phyloP scores from a whole-genome alignment of 495 filamentous ascomycete genomes.

The Daldinia childiae region DNA sequence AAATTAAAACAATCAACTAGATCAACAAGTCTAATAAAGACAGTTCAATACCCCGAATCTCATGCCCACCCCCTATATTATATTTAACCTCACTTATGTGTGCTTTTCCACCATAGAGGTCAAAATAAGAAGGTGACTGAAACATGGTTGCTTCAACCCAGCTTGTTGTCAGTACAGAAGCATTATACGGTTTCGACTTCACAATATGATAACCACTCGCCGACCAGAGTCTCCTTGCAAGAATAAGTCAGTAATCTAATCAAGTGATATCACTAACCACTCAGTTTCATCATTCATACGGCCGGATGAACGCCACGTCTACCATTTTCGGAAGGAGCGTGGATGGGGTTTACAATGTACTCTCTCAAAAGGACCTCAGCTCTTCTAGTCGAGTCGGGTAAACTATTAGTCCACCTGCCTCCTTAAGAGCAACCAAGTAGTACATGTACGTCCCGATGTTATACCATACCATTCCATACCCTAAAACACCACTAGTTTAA shows the following conservation, averaged over 20 bases:
- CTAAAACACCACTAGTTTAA: not conserved
- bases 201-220: not conserved
- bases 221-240: not conserved
- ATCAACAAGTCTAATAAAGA: too few relatives aligned
- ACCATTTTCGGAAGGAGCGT: conserved; percentile 9
- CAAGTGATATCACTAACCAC: not conserved
- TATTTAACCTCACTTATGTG: too few relatives aligned
- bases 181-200: not conserved
- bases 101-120: too few relatives aligned
- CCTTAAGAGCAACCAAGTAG: not conserved
- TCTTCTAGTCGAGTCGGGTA: conserved; percentile 5
- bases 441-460: not conserved
- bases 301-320: not conserved
- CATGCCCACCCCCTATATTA: too few relatives aligned
- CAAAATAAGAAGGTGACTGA: too few relatives aligned
- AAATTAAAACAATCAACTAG: too few relatives aligned
- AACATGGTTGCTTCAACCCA: too few relatives aligned
- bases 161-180: not conserved
- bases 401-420: conserved; percentile 17
- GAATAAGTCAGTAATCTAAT: not conserved
- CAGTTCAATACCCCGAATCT: too few relatives aligned
- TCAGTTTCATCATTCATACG: conserved; percentile 1
- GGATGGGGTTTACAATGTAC: not conserved
- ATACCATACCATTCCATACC: not conserved
- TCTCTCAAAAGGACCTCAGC: conserved; percentile 11